These are phyloP conservation scores for Termitomyces titanicus DNA, from an alignment of 768 basidiomycete species.

Conservation along the genomic window DNA sequence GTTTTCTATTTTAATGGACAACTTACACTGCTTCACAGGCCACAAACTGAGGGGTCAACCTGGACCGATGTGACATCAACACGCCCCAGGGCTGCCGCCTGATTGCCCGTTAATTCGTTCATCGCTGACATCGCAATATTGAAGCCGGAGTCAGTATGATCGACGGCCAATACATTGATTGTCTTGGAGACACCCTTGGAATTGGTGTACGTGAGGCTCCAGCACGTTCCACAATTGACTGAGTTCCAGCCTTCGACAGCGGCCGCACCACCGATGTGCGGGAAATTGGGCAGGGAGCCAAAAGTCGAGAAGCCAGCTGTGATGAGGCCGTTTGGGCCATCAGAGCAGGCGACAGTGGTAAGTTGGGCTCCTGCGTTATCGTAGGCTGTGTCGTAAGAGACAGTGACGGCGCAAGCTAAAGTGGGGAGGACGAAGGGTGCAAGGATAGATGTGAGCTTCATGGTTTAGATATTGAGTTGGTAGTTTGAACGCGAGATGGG, in stretches of 20 bases:
- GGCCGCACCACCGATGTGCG: conserved; percentile 46
- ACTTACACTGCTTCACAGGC: conserved; percentile 11
- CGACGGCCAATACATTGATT: conserved; percentile 44
- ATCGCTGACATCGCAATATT: conserved; percentile 27
- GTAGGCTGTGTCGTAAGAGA: conserved; percentile 38
- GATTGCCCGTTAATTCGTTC: conserved; percentile 27
- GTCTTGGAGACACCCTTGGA: conserved; percentile 18
- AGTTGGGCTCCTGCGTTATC: conserved; percentile 33
- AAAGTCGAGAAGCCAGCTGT: conserved; percentile 37
- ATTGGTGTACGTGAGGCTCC: conserved; percentile 41
- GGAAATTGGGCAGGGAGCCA: conserved; percentile 44
- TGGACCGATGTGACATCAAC: conserved; percentile 16
- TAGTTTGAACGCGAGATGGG: conserved; percentile 13
- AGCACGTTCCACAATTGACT: conserved; percentile 49
- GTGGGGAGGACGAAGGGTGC: conserved; percentile 9
- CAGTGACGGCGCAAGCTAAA: background rate
- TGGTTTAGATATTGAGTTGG: conserved; percentile 12
- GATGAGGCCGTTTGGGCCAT: conserved; percentile 43
- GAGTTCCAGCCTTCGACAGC: conserved; percentile 45
- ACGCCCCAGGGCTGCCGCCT: conserved; percentile 25
- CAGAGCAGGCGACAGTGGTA: conserved; percentile 41
- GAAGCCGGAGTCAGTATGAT: conserved; percentile 25
- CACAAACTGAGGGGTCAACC: conserved; percentile 22
- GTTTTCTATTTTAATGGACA: background rate
- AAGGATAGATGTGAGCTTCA: conserved; percentile 30